Base-by-base conservation (phyloP, 2,329 filamentous ascomycete species). In the Thermochaetoides dissita region DNA sequence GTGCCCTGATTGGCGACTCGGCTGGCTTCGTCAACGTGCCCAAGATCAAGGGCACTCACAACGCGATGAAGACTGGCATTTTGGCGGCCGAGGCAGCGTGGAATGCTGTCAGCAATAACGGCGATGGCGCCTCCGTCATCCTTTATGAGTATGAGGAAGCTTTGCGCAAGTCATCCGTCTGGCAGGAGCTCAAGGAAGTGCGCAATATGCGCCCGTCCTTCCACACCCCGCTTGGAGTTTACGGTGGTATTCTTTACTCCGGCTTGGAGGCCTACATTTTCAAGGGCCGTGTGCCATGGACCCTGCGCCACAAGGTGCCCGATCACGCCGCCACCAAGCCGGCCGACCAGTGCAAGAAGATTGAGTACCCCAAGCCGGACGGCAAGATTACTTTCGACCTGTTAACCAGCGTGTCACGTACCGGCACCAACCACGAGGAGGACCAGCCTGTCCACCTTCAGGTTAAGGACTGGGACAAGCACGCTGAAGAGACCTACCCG, bases 11-110 rank as follows among this genome's bases (percentile, higher is more conserved):
- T 52, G 91, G 91, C 42, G 91, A 98, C 63, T 93, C 88, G 11
- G 91, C 91, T 29, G 91, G 91, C 6, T 94, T 98, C 58, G 72
- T 98, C 62, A 98, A 98, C 57, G 83, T 98, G 10, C 91, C 91
- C 50, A 98, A 98, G 68, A 85, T 98, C 63, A 98, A 98, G 67
- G 91, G 91, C 44, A 95, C 89, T 0, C 91, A 98, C 63, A 95
- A 91, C 38, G 87, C 91, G 40, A 96, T 98, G 86, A 86, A 88
- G 57, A 93, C 85, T 1, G 91, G 89, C 47, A 96, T 98, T 83
- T 71, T 98, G 39, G 91, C 91, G 6, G 91, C 89, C 35, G 86
- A 96, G 64, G 84, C 91, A 30, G 78, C 89, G 3, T 96, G 79
- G 71, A 71, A 72, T 28, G 91, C 91, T 2, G 68, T 98, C 28